These are phyloP conservation scores for Emmonsia crescens DNA, from an alignment of 2,329 filamentous ascomycete genomes.

Conservation along the genomic window DNA sequence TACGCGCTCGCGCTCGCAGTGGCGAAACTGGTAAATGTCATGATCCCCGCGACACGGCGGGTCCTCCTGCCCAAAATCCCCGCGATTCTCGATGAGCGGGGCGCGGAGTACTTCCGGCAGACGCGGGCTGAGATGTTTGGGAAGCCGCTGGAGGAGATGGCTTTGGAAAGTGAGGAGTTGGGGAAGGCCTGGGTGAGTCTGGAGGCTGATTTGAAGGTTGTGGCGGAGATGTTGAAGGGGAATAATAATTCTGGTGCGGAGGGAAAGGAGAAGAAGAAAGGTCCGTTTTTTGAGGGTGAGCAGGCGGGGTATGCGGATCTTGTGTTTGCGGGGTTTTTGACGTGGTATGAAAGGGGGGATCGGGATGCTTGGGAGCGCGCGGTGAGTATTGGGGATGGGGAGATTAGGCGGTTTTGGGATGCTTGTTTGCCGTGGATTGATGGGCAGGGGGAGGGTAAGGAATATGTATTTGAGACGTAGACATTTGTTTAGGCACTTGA, in stretches of 20 bases:
- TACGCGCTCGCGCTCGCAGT: constrained; percentile 20
- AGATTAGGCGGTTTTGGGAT: constrained; percentile 9
- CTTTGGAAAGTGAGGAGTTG: constrained; percentile 11
- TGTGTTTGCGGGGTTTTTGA: constrained; percentile 7
- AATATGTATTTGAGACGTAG: not conserved
- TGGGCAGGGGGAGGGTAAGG: constrained; percentile 7
- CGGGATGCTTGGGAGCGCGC: constrained; percentile 6
- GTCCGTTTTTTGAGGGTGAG: constrained; percentile 12
- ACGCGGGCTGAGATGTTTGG: constrained; percentile 25
- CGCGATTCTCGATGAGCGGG: constrained; percentile 22
- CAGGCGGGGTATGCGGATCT: constrained; percentile 11
- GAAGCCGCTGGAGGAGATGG: constrained; percentile 23
- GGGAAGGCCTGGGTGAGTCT: constrained; percentile 11
- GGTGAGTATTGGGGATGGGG: constrained; percentile 7
- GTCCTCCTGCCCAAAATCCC: constrained; percentile 28
- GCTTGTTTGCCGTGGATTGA: constrained; percentile 9
- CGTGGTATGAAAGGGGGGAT: constrained; percentile 8
- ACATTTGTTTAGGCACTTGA: no score
- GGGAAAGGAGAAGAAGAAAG: constrained; percentile 1
- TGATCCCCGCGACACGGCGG: constrained; percentile 13
- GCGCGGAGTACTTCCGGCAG: constrained; percentile 28
- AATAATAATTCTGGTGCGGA: not conserved
- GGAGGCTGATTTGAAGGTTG: constrained; percentile 18
- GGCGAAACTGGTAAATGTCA: constrained; percentile 11
- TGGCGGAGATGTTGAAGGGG: constrained; percentile 21